Evolutionary conservation across 192 early-diverging fungal species (phyloP).

Genomic region (Podila minutissima): DNA sequence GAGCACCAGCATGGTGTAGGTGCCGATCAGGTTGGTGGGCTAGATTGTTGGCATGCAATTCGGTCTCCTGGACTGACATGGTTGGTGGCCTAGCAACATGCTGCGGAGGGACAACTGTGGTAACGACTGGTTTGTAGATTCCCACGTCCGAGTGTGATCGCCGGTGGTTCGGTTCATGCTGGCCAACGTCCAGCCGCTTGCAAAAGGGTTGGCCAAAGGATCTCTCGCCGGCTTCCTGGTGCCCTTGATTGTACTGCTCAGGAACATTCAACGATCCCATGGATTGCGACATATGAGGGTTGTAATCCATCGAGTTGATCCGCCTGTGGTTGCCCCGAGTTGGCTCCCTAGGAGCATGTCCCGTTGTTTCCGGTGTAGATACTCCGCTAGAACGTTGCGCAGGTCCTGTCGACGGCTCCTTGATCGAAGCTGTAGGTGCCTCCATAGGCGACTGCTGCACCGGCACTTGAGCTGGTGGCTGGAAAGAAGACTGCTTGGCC

Average conservation of each 20-base stretch:
- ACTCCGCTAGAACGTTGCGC: not conserved
- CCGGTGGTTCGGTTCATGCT: conserved; percentile 30
- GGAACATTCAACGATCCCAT: not conserved
- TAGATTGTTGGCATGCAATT: no score
- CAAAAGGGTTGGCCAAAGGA: conserved; percentile 17
- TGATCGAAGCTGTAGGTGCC: not conserved
- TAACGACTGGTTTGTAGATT: conserved; percentile 10
- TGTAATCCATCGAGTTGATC: conserved; percentile 38
- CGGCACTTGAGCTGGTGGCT: not conserved
- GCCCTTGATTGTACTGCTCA: not conserved
- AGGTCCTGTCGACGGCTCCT: not conserved
- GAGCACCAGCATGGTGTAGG: not conserved
- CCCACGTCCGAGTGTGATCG: conserved; percentile 36
- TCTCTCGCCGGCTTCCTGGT: conserved; percentile 13
- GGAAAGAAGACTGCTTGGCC: not conserved
- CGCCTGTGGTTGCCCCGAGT: conserved; percentile 22
- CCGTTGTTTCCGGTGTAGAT: not conserved
- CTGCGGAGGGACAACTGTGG: conserved; percentile 13
- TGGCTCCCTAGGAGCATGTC: not conserved
- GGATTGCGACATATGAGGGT: conserved; percentile 1
- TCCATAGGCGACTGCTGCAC: not conserved
- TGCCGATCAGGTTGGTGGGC: not conserved
- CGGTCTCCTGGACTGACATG: not conserved
- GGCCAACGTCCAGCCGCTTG: conserved; percentile 32
- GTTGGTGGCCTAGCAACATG: not conserved